Percentiles rank a stretch among this genome's conserved stretches.
These are phyloP conservation scores for Populus hybrid DNA, from an alignment of 441 rosid species.

Conservation along the genomic window DNA sequence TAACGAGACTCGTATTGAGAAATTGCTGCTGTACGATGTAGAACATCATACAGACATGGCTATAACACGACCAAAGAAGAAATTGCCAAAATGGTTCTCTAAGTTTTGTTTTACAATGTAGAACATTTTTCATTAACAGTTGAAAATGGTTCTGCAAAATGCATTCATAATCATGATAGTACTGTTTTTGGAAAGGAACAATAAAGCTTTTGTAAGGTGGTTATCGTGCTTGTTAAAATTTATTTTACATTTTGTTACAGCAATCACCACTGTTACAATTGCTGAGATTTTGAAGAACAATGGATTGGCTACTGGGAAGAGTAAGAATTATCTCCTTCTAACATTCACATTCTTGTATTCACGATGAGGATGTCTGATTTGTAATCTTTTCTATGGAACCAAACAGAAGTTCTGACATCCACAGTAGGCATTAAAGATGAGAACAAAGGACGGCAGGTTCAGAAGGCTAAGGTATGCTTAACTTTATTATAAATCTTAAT, in stretches of 20 bases:
- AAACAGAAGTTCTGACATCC: slow-evolving; percentile 73
- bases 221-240: neutral
- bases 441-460: slow-evolving; percentile 65
- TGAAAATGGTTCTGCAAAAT: too few relatives aligned
- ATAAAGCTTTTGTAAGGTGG: too few relatives aligned
- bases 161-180: too few relatives aligned
- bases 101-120: too few relatives aligned
- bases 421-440: slow-evolving; percentile 88
- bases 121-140: too few relatives aligned
- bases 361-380: neutral
- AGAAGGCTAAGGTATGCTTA: slow-evolving; percentile 71
- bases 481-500: too few relatives aligned
- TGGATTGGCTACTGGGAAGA: slow-evolving; percentile 83
- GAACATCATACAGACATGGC: too few relatives aligned
- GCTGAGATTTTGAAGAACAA: slow-evolving; percentile 93
- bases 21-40: too few relatives aligned
- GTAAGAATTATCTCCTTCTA: slow-evolving; percentile 29
- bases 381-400: neutral
- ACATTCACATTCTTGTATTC: neutral
- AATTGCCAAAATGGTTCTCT: too few relatives aligned
- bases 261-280: slow-evolving; percentile 83
- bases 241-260: slow-evolving; percentile 26
- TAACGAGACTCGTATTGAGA: slow-evolving; percentile 31
- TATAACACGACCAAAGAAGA: too few relatives aligned
- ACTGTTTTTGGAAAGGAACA: too few relatives aligned